Conservation (phyloP, 768 basidiomycete species). For the Astraeus odoratus region DNA sequence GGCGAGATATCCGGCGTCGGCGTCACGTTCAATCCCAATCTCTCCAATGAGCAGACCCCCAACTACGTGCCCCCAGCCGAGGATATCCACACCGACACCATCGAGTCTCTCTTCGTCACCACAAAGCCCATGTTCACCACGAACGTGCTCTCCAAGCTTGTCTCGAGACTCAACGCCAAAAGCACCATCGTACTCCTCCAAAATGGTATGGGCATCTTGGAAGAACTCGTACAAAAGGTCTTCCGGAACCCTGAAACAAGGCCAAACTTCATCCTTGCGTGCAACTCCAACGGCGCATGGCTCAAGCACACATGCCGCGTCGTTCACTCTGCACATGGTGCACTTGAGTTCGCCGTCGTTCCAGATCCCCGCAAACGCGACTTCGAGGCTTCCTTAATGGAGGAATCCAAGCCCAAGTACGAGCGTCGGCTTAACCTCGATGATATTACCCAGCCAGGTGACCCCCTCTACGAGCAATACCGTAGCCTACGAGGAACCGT, state of each 20-base stretch:
- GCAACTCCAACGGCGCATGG: slow-evolving; percentile 77
- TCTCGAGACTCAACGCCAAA: slow-evolving; percentile 52
- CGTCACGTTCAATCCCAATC: slow-evolving; percentile 12
- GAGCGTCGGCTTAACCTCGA: slow-evolving; percentile 43
- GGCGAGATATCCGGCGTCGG: slow-evolving; percentile 17
- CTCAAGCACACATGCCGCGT: slow-evolving; percentile 44
- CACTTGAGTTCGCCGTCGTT: slow-evolving; percentile 72
- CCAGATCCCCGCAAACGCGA: slow-evolving; percentile 58
- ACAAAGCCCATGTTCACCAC: slow-evolving; percentile 70
- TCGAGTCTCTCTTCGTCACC: slow-evolving; percentile 77
- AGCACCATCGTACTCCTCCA: slow-evolving; percentile 90
- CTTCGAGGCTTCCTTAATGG: slow-evolving; percentile 50
- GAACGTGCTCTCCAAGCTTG: slow-evolving; percentile 48
- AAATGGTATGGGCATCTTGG: slow-evolving; percentile 92
- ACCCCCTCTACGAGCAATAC: slow-evolving; percentile 39
- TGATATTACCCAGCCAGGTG: slow-evolving; percentile 40
- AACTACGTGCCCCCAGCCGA: slow-evolving; percentile 10
- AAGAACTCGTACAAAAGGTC: slow-evolving; percentile 55
- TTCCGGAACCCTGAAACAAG: slow-evolving; percentile 69
- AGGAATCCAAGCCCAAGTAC: slow-evolving; percentile 24
- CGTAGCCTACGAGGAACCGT: slow-evolving; percentile 62
- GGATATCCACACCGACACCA: slow-evolving; percentile 28
- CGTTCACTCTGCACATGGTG: slow-evolving; percentile 65
- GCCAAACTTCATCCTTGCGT: slow-evolving; percentile 81
- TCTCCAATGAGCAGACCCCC: slow-evolving; percentile 8